phyloP scores from a whole-genome alignment of 345 rosid genomes.

The Nephelium lappaceum region DNA sequence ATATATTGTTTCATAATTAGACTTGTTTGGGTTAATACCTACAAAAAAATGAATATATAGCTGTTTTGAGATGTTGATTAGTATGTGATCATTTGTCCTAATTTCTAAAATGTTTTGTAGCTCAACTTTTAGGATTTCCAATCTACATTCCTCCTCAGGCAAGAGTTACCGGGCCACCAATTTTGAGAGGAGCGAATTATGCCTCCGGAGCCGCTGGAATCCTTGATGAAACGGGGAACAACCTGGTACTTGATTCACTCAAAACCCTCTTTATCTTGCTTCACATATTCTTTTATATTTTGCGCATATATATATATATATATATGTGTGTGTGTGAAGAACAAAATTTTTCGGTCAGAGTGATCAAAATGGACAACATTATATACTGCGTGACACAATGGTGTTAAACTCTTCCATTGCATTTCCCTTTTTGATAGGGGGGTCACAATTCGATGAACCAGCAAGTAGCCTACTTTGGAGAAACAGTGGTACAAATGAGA shows the following conservation, averaged over 20 bases:
- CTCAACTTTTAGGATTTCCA: slow-evolving; percentile 70
- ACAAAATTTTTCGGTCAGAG: too few relatives aligned
- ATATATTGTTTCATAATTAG: too few relatives aligned
- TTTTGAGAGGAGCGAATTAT: slow-evolving; percentile 67
- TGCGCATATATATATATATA: not conserved
- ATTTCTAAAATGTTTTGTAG: slow-evolving; percentile 36
- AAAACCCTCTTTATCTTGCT: not conserved
- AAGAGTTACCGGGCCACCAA: slow-evolving; percentile 54
- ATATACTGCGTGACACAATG: too few relatives aligned
- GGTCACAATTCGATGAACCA: slow-evolving; percentile 76
- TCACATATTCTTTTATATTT: not conserved
- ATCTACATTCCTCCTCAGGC: slow-evolving; percentile 63
- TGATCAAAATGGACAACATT: too few relatives aligned
- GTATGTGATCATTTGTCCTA: too few relatives aligned
- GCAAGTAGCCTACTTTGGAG: slow-evolving; percentile 51
- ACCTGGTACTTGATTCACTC: slow-evolving; percentile 50
- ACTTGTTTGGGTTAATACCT: too few relatives aligned
- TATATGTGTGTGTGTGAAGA: too few relatives aligned
- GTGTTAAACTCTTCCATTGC: too few relatives aligned
- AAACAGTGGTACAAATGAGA: slow-evolving; percentile 54
- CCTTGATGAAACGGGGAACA: slow-evolving; percentile 83
- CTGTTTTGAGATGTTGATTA: too few relatives aligned
- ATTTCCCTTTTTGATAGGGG: slow-evolving; percentile 43
- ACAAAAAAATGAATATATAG: too few relatives aligned
- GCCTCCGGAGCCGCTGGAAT: slow-evolving; percentile 97